Conservation (phyloP, 1,139 yeast genomes). For the Hyphopichia fennica region DNA sequence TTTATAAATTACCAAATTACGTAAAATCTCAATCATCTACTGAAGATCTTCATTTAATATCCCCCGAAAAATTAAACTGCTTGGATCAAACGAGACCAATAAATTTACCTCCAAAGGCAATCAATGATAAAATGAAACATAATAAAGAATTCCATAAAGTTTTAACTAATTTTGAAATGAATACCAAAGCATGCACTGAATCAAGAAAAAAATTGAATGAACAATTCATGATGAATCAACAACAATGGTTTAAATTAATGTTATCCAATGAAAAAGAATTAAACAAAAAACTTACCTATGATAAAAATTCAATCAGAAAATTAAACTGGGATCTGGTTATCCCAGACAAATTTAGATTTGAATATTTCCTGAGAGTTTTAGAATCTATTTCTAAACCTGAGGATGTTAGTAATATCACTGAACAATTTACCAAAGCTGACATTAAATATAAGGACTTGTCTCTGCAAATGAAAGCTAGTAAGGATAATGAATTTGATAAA, state of each 20-base stretch:
- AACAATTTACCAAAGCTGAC: slow-evolving; percentile 20
- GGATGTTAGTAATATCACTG: slow-evolving; percentile 14
- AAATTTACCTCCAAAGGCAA: slow-evolving; percentile 44
- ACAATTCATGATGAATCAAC: slow-evolving; percentile 18
- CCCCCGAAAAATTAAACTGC: slow-evolving; percentile 40
- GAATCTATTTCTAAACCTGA: slow-evolving; percentile 15
- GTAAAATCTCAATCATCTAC: slow-evolving; percentile 43
- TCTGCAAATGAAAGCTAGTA: slow-evolving; percentile 27
- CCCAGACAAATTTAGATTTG: slow-evolving; percentile 26
- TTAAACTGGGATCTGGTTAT: slow-evolving; percentile 43
- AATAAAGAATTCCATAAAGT: slow-evolving; percentile 39
- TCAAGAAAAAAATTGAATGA: slow-evolving; percentile 20
- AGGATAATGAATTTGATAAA: slow-evolving; percentile 35
- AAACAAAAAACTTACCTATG: slow-evolving; percentile 24
- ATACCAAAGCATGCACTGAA: slow-evolving; percentile 21
- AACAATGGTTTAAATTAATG: slow-evolving; percentile 28
- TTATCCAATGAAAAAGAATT: slow-evolving; percentile 21
- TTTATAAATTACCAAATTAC: slow-evolving; percentile 41
- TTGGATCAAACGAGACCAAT: slow-evolving; percentile 49
- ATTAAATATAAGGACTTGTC: slow-evolving; percentile 24
- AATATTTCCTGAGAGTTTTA: slow-evolving; percentile 30
- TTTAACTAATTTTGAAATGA: slow-evolving; percentile 30
- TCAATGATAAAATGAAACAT: slow-evolving; percentile 37
- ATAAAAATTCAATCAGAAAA: slow-evolving; percentile 33
- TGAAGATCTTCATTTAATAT: slow-evolving; percentile 41